A percentile compares a stretch with the other conserved stretches of the same genome.
Conservation (phyloP, 2,329 filamentous ascomycete species). For the Orbilia brochopaga region DNA sequence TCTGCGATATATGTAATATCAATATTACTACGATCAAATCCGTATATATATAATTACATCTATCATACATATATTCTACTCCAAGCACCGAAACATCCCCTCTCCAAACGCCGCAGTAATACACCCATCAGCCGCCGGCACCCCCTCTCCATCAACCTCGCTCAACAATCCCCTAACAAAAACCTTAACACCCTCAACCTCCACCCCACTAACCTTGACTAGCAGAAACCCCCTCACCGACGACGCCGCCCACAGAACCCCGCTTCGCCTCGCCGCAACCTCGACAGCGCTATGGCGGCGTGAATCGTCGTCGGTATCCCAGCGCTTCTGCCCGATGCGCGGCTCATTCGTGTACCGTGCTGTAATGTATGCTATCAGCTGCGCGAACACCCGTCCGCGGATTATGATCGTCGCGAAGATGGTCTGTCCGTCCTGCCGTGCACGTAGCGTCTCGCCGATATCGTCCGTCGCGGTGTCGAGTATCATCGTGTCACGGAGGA, state of each 20-base stretch:
- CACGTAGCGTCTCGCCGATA: slow-evolving; percentile 60
- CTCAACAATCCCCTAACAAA: slow-evolving; percentile 78
- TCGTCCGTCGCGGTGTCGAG: slow-evolving; percentile 66
- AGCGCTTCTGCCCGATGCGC: slow-evolving; percentile 70
- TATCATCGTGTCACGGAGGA: slow-evolving; percentile 84
- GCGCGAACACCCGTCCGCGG: slow-evolving; percentile 72
- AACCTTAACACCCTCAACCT: slow-evolving; percentile 77
- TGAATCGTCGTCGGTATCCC: slow-evolving; percentile 57
- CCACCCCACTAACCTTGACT: slow-evolving; percentile 85
- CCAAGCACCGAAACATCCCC: slow-evolving; percentile 77
- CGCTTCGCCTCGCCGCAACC: slow-evolving; percentile 66
- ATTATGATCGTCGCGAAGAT: slow-evolving; percentile 86
- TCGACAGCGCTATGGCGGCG: slow-evolving; percentile 64
- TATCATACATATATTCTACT: slow-evolving; percentile 56
- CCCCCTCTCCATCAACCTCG: slow-evolving; percentile 24
- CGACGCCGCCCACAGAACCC: slow-evolving; percentile 81
- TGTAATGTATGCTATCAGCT: slow-evolving; percentile 75
- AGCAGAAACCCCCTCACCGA: slow-evolving; percentile 81
- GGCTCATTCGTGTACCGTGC: slow-evolving; percentile 78
- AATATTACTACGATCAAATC: not conserved
- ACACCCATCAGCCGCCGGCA: slow-evolving; percentile 67
- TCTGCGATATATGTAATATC: not conserved
- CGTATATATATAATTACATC: slow-evolving; percentile 4
- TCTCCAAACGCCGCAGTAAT: slow-evolving; percentile 76
- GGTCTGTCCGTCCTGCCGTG: slow-evolving; percentile 75